Conservation (phyloP, 805 yeast genomes). For the Schizosaccharomyces japonicus region DNA sequence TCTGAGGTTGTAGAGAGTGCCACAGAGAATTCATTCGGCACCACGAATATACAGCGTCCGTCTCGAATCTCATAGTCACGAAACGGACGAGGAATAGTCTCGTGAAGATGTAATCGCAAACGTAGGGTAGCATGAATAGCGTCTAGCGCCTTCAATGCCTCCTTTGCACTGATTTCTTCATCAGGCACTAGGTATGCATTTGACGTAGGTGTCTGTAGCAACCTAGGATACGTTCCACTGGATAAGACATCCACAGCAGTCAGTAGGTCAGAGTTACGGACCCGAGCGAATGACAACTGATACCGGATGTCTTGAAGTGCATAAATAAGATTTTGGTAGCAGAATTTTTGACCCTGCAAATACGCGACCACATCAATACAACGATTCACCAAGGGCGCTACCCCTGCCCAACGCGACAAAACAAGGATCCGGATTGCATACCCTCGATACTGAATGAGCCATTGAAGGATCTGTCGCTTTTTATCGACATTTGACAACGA, state of each 20-base stretch:
- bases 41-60: conserved; percentile 49
- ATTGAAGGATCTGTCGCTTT: conserved; percentile 43
- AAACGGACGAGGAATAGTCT: conserved; percentile 37
- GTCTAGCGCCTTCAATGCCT: conserved; percentile 34
- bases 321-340: conserved; percentile 37
- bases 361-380: conserved; percentile 73
- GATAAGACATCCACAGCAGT: conserved; percentile 72
- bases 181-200: neutral
- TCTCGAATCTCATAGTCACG: conserved; percentile 39
- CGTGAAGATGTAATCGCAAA: conserved; percentile 44
- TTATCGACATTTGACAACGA: conserved; percentile 33
- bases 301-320: conserved; percentile 45
- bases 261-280: conserved; percentile 73
- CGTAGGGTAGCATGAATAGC: conserved; percentile 53
- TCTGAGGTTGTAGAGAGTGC: neutral
- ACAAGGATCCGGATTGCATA: conserved; percentile 71
- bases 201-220: neutral
- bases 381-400: conserved; percentile 42
- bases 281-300: conserved; percentile 62
- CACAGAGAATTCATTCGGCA: conserved; percentile 30
- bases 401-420: conserved; percentile 66
- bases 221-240: conserved; percentile 22
- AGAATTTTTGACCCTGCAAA: conserved; percentile 57
- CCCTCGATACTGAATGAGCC: conserved; percentile 50
- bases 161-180: conserved; percentile 12